phyloP scores from a whole-genome alignment of 2,329 filamentous ascomycete species.

The Alternaria solani region DNA sequence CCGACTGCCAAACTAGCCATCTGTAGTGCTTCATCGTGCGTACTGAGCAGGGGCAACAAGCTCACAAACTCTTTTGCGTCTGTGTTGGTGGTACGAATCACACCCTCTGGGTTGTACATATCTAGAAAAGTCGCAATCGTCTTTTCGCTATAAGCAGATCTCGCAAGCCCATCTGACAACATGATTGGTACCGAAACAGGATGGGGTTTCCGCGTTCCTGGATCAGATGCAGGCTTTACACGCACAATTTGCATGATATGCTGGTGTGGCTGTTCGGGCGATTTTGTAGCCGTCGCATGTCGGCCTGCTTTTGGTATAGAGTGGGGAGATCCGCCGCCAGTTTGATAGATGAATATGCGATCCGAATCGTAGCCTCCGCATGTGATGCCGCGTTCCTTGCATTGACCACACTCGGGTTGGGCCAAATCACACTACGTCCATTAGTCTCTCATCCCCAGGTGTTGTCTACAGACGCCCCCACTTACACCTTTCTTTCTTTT shows the following conservation, averaged over 20 bases:
- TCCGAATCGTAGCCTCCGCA: constrained; percentile 72
- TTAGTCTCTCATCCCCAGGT: constrained; percentile 1
- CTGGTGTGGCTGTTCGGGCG: constrained; percentile 9
- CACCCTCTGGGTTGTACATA: constrained; percentile 28
- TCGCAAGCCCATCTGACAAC: constrained; percentile 25
- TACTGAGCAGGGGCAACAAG: constrained; percentile 28
- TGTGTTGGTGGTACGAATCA: constrained; percentile 9
- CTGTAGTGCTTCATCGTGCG: constrained; percentile 35
- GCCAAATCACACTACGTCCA: constrained; percentile 66
- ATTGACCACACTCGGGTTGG: constrained; percentile 68
- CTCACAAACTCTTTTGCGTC: constrained; percentile 23
- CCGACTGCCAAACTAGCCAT: constrained; percentile 36
- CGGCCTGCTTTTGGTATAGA: constrained; percentile 1
- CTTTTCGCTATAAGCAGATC: constrained; percentile 35
- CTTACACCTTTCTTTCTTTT: constrained; percentile 65
- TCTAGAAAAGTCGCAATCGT: constrained; percentile 32
- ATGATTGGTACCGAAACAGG: constrained; percentile 4
- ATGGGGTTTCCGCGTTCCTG: neutral
- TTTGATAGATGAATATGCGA: constrained; percentile 64
- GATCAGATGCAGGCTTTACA: constrained; percentile 1
- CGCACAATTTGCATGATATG: constrained; percentile 6
- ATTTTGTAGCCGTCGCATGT: constrained; percentile 1
- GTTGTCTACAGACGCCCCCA: neutral
- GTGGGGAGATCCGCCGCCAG: constrained; percentile 2
- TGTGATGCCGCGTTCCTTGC: constrained; percentile 63